Conservation (phyloP, 768 basidiomycete species). For the Pholiota molesta region DNA sequence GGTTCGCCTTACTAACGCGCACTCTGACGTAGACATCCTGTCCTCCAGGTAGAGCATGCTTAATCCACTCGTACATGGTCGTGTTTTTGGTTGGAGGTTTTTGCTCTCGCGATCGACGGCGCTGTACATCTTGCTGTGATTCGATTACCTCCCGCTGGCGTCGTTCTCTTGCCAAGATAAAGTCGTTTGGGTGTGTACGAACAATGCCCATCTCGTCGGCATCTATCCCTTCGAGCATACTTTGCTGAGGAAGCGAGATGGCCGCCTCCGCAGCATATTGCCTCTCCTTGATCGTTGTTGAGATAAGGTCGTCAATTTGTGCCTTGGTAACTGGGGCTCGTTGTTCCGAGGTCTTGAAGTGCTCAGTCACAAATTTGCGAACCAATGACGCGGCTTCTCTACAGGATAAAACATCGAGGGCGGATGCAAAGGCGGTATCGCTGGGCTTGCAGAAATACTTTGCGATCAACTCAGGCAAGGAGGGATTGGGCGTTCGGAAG, state of each 20-base stretch:
- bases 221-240: conserved; percentile 1
- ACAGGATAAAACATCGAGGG: conserved; percentile 6
- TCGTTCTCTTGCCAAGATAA: conserved; percentile 5
- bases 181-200: conserved; percentile 7
- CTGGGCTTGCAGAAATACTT: not conserved
- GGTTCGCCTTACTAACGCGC: conserved; percentile 2
- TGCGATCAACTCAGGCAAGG: conserved; percentile 7
- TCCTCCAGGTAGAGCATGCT: not conserved
- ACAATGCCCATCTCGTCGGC: not conserved
- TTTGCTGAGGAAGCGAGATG: conserved; percentile 9
- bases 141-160: conserved; percentile 9
- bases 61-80: conserved; percentile 11
- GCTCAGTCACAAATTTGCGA: not conserved
- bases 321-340: not conserved
- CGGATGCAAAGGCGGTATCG: not conserved
- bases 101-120: not conserved
- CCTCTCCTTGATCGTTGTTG: not conserved
- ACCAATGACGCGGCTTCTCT: conserved; percentile 6
- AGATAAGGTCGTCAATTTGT: not conserved
- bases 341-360: not conserved
- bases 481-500: not conserved
- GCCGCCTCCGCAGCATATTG: not conserved
- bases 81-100: conserved; percentile 1
- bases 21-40: conserved; percentile 10
- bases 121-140: not conserved